phyloP scores from a whole-genome alignment of 1,284 basidiomycete genomes.

The Cerioporus squamosus region DNA sequence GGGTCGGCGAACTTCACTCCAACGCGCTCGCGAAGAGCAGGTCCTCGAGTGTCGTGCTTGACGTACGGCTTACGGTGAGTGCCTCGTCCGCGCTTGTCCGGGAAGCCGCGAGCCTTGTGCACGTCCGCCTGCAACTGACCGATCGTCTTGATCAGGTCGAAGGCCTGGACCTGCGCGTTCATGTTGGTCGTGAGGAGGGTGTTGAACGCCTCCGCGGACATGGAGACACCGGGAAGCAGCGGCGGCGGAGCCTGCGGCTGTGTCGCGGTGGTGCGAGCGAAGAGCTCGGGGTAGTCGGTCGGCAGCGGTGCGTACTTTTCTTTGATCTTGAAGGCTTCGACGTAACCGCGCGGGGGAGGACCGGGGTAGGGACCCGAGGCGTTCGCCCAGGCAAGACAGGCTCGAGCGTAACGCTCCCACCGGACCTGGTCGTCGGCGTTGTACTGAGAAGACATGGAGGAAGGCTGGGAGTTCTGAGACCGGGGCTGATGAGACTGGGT shows the following conservation, averaged over 20 bases:
- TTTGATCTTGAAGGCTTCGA: not conserved
- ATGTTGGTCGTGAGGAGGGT: not conserved
- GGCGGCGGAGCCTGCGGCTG: not conserved
- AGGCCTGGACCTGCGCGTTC: too few species aligned
- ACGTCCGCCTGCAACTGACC: too few species aligned
- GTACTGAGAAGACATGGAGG: not conserved
- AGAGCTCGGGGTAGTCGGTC: not conserved
- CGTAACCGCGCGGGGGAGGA: not conserved
- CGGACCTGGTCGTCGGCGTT: not conserved
- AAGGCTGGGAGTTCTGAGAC: not conserved
- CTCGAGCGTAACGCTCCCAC: not conserved
- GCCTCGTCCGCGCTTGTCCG: too few species aligned
- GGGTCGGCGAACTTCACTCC: too few species aligned
- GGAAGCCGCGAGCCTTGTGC: too few species aligned
- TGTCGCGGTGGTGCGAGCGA: constrained; percentile 3
- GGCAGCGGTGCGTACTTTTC: not conserved
- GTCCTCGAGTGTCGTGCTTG: too few species aligned
- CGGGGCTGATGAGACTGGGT: not conserved
- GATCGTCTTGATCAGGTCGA: too few species aligned
- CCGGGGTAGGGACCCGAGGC: not conserved
- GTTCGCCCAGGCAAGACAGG: not conserved
- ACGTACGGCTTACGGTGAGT: too few species aligned
- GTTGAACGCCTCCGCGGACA: not conserved
- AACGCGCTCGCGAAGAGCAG: too few species aligned
- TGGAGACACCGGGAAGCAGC: not conserved